Evolutionary conservation across 2,329 filamentous ascomycete genomes (phyloP), one percentile per base, ranked within the genome.

Genomic region (Whalleya microplaca): DNA sequence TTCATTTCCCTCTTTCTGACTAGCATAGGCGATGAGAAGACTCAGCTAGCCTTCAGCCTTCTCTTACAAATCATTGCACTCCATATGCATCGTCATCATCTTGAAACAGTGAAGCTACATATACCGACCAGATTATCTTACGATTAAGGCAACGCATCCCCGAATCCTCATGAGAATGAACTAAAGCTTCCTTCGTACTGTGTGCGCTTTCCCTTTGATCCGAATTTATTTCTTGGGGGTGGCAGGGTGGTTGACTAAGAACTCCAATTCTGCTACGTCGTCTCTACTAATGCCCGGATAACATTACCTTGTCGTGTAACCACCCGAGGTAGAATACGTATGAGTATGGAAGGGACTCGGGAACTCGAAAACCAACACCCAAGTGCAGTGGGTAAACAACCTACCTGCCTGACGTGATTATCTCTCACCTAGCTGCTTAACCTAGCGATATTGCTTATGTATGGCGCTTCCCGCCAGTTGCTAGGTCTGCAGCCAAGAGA

Each of bases 271-370:
- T 6, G 10, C 32, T 14, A 3, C 32, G 8, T 37, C 32, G 10
- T 37, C 9, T 37, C 32, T 14, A 37, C 5, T 37, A 14, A 23
- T 19, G 46, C 45, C 52, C 49, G 40, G 23, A 27, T 41, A 44
- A n/a, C 18, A 48, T 58, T 23, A 37, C 47, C 50, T 54, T 51
- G 42, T 37, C n/a, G 57, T 60, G 53, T 47, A 52, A 56, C 55
- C 7, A 14, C 43, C 5, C 37, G n/a, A 57, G 45, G 48, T 43
- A 21, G 41, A 44, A 50, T 37, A 37, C 14, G 27, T 5, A 12
- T 37, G 9, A 5, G 3, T 21, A 50, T 56, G 56, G 46, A 51
- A 44, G 21, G 27, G 41, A 40, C 49, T 41, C 41, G 45, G 51
- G 45, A 43, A 23, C 29, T 40, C 32, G 32, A 37, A 3, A 3